Conservation (phyloP, 805 yeast species). For the Maudiozyma serrabonitensis region DNA sequence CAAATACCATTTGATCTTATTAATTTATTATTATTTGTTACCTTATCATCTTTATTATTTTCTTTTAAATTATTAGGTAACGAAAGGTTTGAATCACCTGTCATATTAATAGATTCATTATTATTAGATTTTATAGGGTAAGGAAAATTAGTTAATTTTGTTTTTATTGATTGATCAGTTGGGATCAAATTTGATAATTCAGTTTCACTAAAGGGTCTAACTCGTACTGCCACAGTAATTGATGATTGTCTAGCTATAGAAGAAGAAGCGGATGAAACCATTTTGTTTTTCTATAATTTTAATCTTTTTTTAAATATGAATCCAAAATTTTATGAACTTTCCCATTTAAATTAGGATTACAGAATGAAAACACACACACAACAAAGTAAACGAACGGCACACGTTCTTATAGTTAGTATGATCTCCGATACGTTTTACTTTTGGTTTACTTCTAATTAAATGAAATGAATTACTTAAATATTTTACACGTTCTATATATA, state of each 20-base stretch:
- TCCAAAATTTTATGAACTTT: too few relatives aligned
- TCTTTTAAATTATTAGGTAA: neutral
- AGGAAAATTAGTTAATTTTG: neutral
- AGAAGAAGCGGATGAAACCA: too few relatives aligned
- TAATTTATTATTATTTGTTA: neutral
- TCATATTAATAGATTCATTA: neutral
- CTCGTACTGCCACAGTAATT: conserved; percentile 68
- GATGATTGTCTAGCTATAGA: conserved; percentile 39
- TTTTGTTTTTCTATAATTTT: too few relatives aligned
- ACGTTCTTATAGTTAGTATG: too few relatives aligned
- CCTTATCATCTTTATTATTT: neutral
- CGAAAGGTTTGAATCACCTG: conserved; percentile 1
- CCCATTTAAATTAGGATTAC: too few relatives aligned
- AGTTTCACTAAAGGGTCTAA: conserved; percentile 63
- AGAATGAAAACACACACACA: too few relatives aligned
- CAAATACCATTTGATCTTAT: conserved; percentile 38
- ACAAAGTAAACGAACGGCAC: too few relatives aligned
- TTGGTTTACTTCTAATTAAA: too few relatives aligned
- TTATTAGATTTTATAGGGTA: neutral
- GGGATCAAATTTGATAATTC: conserved; percentile 44
- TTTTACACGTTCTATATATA: too few relatives aligned
- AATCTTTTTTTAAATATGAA: too few relatives aligned
- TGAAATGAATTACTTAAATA: too few relatives aligned
- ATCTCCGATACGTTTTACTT: too few relatives aligned
- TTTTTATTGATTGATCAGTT: conserved; percentile 1